These are phyloP conservation scores for Orbilia blumenaviensis DNA, from an alignment of 2,329 filamentous ascomycete genomes.

Conservation along the genomic window DNA sequence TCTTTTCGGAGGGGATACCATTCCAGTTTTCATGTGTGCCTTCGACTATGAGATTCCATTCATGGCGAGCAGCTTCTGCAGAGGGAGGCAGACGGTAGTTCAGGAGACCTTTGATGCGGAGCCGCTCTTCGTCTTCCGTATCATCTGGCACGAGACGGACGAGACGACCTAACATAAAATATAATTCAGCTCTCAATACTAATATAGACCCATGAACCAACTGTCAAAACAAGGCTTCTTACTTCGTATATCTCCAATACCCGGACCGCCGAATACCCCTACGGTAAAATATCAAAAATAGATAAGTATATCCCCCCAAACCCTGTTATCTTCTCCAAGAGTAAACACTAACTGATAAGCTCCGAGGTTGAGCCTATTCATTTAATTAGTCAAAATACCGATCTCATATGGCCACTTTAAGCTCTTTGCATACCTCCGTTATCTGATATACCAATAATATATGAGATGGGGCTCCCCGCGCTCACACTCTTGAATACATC, in stretches of 20 bases:
- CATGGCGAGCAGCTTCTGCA: constrained; percentile 70
- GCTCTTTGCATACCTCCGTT: constrained; percentile 71
- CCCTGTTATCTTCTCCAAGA: neutral
- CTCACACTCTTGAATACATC: constrained; percentile 51
- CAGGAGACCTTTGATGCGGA: constrained; percentile 82
- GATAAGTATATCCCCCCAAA: neutral
- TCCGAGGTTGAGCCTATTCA: constrained; percentile 78
- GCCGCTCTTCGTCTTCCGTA: constrained; percentile 70
- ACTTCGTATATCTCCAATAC: constrained; percentile 81
- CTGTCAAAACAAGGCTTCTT: constrained; percentile 58
- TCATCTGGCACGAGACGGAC: constrained; percentile 85
- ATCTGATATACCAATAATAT: constrained; percentile 94
- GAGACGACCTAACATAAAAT: constrained; percentile 72
- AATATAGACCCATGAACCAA: neutral
- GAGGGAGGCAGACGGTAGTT: constrained; percentile 80
- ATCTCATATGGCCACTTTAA: neutral
- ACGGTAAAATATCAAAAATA: constrained; percentile 67
- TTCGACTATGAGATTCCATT: constrained; percentile 91
- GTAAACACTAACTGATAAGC: constrained; percentile 55
- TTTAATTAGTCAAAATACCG: neutral
- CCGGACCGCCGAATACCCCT: constrained; percentile 91
- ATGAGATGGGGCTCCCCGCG: constrained; percentile 60
- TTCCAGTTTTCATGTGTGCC: constrained; percentile 79
- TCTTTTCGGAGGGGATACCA: constrained; percentile 73
- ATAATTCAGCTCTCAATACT: no score